These are phyloP conservation scores for Rhizopogon salebrosus DNA, from an alignment of 768 basidiomycete genomes.

Conservation along the genomic window DNA sequence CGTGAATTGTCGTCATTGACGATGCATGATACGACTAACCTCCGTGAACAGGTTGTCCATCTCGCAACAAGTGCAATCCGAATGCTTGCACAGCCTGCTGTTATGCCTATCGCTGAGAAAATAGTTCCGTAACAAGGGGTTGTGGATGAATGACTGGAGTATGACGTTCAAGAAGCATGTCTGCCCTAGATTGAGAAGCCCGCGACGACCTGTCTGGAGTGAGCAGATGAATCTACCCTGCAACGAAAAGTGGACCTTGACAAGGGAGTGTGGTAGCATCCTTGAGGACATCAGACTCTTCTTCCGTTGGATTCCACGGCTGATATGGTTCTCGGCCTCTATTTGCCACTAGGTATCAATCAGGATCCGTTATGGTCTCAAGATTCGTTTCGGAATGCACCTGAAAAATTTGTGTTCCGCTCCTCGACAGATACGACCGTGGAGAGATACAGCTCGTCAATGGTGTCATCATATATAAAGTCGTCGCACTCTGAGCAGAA, in stretches of 20 bases:
- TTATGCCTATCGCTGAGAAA: constrained; percentile 93
- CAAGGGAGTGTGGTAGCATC: constrained; percentile 55
- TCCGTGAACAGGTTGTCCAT: constrained; percentile 85
- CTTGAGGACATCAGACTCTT: constrained; percentile 42
- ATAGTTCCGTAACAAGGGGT: constrained; percentile 83
- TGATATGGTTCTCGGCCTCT: constrained; percentile 42
- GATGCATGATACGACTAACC: constrained; percentile 29
- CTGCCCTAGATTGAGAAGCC: constrained; percentile 83
- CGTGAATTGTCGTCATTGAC: background rate
- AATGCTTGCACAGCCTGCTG: constrained; percentile 56
- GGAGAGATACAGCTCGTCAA: constrained; percentile 43
- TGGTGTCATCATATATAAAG: constrained; percentile 55
- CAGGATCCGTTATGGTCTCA: background rate
- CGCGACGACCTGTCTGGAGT: constrained; percentile 58
- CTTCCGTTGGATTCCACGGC: constrained; percentile 41
- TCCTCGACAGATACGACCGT: constrained; percentile 54
- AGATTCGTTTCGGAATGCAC: constrained; percentile 25
- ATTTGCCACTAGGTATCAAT: constrained; percentile 27
- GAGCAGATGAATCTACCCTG: background rate
- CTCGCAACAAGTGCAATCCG: constrained; percentile 85
- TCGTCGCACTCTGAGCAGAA: constrained; percentile 75
- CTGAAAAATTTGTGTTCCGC: constrained; percentile 53
- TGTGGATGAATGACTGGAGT: constrained; percentile 84
- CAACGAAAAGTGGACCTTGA: constrained; percentile 46
- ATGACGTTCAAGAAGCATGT: constrained; percentile 94